Base-by-base conservation (phyloP, 352 stramenopile species). In the Phytophthora pisi region DNA sequence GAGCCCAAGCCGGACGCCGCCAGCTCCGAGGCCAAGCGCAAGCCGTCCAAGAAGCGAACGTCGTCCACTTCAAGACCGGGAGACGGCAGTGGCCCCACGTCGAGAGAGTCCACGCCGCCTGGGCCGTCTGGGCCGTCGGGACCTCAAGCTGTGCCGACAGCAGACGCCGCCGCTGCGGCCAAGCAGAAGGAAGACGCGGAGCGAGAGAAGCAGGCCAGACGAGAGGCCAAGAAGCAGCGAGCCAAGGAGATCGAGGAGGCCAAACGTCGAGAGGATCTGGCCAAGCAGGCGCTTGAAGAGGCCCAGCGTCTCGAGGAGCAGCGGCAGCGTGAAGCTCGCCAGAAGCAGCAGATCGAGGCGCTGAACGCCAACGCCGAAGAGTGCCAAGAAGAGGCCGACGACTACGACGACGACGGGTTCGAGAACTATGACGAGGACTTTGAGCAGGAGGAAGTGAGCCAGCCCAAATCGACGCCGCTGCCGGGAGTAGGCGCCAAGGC, bases 321-420 rank as follows among this genome's bases (percentile, higher is more conserved):
- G 50, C 51, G 57, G 15, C 55, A 78, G 54, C 81, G 78, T 15
- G 81, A 90, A 50, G 51, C 70, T 30, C 72, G 83, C 1, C 81
- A 80, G 28, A 75, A 85, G 28, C 72, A 88, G 49, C 77, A 88
- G 47, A 50, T 85, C 8, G 78, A 77, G 7, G 80, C 67, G 11
- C 60, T 92, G 13, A 91, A 91, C 57, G 84, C 84, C 5, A 92
- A 92, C 53, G 84, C 82, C 11, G 81, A 92, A 42, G 81, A 89
- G 43, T 88, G 82, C 10, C 81, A 90, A 38, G 84, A 92, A 73
- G 84, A 88, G 23, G 56, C 69, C 6, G 77, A 84, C 11, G 84
- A 89, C 3, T 91, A 92, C 46, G 80, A 82, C 4, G 79, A 91
- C 36, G 84, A 92, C 5, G 84, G 70, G 1, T 92, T 91, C 71